phyloP scores from a whole-genome alignment of 2,329 filamentous ascomycete genomes.

The Talaromyces sp. region DNA sequence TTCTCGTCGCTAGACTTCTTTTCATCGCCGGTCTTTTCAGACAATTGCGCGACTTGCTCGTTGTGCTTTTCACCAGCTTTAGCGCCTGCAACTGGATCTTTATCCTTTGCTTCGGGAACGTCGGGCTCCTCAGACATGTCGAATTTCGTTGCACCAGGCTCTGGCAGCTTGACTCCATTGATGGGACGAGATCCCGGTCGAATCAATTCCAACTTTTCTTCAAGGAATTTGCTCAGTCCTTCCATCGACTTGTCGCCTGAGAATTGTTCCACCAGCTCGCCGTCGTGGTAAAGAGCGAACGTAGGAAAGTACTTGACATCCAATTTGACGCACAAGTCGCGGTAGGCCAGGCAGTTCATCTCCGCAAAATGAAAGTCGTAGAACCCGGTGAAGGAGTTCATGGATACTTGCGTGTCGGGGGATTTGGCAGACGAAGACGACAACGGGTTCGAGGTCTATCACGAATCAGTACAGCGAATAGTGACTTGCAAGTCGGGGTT shows the following conservation, averaged over 20 bases:
- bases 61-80: conserved; percentile 39
- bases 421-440: conserved; percentile 45
- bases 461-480: conserved; percentile 16
- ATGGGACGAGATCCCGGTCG: conserved; percentile 74
- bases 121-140: conserved; percentile 36
- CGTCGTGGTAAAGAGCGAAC: conserved; percentile 74
- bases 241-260: conserved; percentile 63
- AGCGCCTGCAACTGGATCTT: conserved; percentile 31
- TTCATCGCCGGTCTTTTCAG: conserved; percentile 6
- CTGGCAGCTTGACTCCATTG: conserved; percentile 61
- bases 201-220: conserved; percentile 68
- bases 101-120: conserved; percentile 36
- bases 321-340: conserved; percentile 67
- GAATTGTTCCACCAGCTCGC: conserved; percentile 58
- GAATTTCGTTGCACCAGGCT: conserved; percentile 56
- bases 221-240: conserved; percentile 63
- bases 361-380: conserved; percentile 86
- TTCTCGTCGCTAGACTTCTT: neutral
- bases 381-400: conserved; percentile 68
- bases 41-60: conserved; percentile 27
- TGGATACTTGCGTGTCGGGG: conserved; percentile 43
- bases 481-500: conserved; percentile 1
- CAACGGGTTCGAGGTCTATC: conserved; percentile 69
- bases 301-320: conserved; percentile 67
- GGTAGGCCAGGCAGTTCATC: conserved; percentile 79